Conservation (phyloP, 148 eudicot species). For the Limonium bicolor region DNA sequence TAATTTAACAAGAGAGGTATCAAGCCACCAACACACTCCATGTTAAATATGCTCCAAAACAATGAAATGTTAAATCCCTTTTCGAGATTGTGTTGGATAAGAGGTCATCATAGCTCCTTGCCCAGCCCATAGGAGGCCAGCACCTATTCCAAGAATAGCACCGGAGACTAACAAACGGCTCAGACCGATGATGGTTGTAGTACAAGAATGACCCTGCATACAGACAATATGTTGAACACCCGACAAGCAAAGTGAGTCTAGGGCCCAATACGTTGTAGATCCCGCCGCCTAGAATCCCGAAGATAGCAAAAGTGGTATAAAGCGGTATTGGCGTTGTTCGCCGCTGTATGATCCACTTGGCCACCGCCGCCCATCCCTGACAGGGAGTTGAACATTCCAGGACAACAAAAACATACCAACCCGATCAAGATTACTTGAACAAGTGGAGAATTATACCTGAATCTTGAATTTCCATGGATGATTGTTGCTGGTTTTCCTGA, state of each 20-base stretch:
- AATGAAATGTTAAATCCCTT: constrained; percentile 68
- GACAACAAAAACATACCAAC: constrained; percentile 82
- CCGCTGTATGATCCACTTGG: constrained; percentile 82
- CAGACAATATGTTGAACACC: constrained; percentile 66
- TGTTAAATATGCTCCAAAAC: constrained; percentile 83
- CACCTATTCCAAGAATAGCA: constrained; percentile 65
- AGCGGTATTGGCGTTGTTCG: constrained; percentile 95
- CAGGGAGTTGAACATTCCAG: constrained; percentile 91
- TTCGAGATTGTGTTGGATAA: constrained; percentile 45
- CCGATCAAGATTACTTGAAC: constrained; percentile 63
- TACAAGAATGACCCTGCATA: constrained; percentile 65
- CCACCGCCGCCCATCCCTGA: constrained; percentile 98
- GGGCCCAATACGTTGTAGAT: constrained; percentile 88
- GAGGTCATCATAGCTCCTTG: constrained; percentile 97
- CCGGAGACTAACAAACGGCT: constrained; percentile 56
- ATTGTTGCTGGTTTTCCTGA: not conserved
- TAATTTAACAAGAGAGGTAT: constrained; percentile 65
- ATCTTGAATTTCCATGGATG: constrained; percentile 8
- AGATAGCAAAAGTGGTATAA: constrained; percentile 71
- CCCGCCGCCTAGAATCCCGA: constrained; percentile 80
- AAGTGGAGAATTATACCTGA: constrained; percentile 73
- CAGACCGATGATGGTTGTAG: constrained; percentile 60
- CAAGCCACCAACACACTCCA: constrained; percentile 94
- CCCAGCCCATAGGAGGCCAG: constrained; percentile 87
- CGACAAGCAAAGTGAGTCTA: constrained; percentile 39